Evolutionary conservation across 495 filamentous ascomycete species (phyloP).

Genomic region (Annulohypoxylon nitens): DNA sequence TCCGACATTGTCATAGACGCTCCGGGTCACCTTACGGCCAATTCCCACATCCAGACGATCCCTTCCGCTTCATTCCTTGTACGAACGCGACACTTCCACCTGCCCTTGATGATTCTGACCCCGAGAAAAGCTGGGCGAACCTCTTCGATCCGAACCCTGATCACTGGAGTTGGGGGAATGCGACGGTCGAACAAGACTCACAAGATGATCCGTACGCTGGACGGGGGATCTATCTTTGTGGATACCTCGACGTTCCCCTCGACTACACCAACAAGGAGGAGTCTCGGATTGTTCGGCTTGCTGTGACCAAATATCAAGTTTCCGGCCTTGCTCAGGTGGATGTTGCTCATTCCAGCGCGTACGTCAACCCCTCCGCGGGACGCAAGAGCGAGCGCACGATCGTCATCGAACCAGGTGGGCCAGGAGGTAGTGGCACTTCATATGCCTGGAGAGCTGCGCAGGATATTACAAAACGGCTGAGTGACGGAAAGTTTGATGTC

Average conservation of each 20-base stretch:
- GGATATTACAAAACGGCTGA: slow-evolving; percentile 54
- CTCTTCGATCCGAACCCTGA: slow-evolving; percentile 59
- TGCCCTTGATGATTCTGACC: slow-evolving; percentile 51
- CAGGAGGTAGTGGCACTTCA: slow-evolving; percentile 60
- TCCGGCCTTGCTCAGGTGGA: slow-evolving; percentile 55
- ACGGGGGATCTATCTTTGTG: slow-evolving; percentile 61
- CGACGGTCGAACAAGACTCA: slow-evolving; percentile 13
- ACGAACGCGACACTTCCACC: slow-evolving; percentile 56
- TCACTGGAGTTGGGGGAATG: slow-evolving; percentile 59
- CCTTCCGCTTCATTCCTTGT: slow-evolving; percentile 60
- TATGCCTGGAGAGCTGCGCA: slow-evolving; percentile 56
- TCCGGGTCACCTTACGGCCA: slow-evolving; percentile 52
- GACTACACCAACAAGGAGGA: slow-evolving; percentile 62
- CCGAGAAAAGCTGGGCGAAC: slow-evolving; percentile 53
- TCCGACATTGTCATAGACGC: slow-evolving; percentile 1
- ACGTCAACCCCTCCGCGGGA: slow-evolving; percentile 31
- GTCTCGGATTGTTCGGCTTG: slow-evolving; percentile 57
- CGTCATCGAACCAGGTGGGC: slow-evolving; percentile 62
- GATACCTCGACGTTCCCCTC: slow-evolving; percentile 62
- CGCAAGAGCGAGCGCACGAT: slow-evolving; percentile 61
- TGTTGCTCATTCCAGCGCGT: background rate
- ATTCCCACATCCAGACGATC: slow-evolving; percentile 56
- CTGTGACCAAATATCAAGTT: slow-evolving; percentile 61
- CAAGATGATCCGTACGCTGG: slow-evolving; percentile 51
- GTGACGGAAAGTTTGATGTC: slow-evolving; percentile 61